phyloP scores from a whole-genome alignment of 108 stramenopile species.

The Cyclotella atomus region DNA sequence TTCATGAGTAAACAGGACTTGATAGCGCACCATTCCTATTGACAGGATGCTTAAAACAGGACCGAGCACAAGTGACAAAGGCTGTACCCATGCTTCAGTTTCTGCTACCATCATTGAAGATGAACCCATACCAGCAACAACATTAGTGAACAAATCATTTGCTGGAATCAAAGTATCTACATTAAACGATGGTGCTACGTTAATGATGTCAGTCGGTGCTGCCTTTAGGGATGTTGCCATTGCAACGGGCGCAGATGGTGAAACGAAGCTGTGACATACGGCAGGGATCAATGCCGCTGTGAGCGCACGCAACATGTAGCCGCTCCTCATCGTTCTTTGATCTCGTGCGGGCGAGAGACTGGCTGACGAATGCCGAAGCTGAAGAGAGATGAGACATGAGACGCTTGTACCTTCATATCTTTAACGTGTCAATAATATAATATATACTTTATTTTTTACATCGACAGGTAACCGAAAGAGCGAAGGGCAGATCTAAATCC shows the following conservation, averaged over 20 bases:
- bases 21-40: conserved; percentile 83
- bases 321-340: no score
- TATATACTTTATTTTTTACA: no score
- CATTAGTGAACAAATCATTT: neutral
- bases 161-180: neutral
- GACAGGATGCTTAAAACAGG: conserved; percentile 84
- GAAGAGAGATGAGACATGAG: no score
- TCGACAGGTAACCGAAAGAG: neutral
- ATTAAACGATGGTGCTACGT: neutral
- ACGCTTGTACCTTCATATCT: no score
- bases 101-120: conserved; percentile 70
- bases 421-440: no score
- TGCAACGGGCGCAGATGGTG: neutral
- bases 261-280: conserved; percentile 10
- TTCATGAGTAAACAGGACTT: no score
- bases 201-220: neutral
- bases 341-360: no score
- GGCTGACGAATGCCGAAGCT: no score
- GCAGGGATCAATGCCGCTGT: no score
- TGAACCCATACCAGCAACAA: conserved; percentile 22
- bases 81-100: conserved; percentile 88
- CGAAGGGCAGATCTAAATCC: neutral
- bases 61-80: conserved; percentile 67
- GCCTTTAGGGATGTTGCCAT: neutral
- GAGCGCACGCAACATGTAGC: no score